These are phyloP conservation scores for Fraxinus xanthoxyloides DNA, from an alignment of 305 asterid genomes.

Conservation along the genomic window DNA sequence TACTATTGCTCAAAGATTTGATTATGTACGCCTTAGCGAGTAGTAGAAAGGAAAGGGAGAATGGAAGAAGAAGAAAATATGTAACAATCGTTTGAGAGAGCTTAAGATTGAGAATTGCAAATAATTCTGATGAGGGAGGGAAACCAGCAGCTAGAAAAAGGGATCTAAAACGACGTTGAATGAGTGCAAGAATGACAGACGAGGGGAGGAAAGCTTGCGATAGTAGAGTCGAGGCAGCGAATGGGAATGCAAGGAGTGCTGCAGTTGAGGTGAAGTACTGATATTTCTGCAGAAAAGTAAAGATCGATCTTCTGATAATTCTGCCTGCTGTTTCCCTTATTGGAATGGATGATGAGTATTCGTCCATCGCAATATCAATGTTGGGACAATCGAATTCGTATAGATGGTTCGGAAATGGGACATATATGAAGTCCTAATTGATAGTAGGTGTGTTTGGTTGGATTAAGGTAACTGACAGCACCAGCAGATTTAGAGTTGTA, in stretches of 20 bases:
- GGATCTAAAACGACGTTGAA: constrained; percentile 36
- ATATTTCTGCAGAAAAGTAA: constrained; percentile 55
- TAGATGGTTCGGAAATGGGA: not conserved
- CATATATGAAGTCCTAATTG: constrained; percentile 12
- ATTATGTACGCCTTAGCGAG: constrained; percentile 53
- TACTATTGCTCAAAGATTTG: constrained; percentile 20
- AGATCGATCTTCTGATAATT: constrained; percentile 60
- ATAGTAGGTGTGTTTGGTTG: constrained; percentile 27
- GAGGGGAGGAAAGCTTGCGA: constrained; percentile 46
- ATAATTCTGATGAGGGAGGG: constrained; percentile 50
- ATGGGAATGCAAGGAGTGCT: constrained; percentile 59
- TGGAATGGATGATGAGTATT: constrained; percentile 19
- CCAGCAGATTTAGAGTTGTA: constrained; percentile 38
- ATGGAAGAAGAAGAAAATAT: constrained; percentile 50
- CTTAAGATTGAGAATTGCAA: constrained; percentile 46
- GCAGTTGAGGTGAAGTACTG: constrained; percentile 60
- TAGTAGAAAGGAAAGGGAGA: constrained; percentile 58
- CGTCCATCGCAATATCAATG: constrained; percentile 10
- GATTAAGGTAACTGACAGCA: constrained; percentile 33
- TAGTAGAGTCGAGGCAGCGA: constrained; percentile 52
- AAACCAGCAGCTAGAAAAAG: constrained; percentile 66
- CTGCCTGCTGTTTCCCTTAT: constrained; percentile 47
- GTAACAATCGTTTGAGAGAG: constrained; percentile 61
- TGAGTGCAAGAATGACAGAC: constrained; percentile 30
- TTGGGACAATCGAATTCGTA: not conserved